A percentile compares a stretch with the other conserved stretches of the same genome.
These are phyloP conservation scores for Barnettozyma wickerhamii DNA, from an alignment of 805 yeast genomes.

Conservation along the genomic window DNA sequence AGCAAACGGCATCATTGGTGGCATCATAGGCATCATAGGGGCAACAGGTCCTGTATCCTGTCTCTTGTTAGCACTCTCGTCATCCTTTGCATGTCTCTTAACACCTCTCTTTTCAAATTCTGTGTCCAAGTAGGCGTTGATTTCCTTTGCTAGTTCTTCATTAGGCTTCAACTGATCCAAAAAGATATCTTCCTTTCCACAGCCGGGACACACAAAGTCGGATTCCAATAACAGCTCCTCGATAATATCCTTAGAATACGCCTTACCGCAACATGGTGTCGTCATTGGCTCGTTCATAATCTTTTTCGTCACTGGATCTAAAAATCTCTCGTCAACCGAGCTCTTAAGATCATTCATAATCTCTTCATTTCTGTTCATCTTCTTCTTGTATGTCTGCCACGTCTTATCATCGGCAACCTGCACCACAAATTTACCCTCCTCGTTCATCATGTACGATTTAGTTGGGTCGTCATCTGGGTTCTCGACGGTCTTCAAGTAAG, in stretches of 20 bases:
- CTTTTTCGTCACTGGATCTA: constrained; percentile 67
- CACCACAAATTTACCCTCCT: constrained; percentile 91
- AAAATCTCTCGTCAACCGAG: constrained; percentile 48
- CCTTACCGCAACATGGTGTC: constrained; percentile 74
- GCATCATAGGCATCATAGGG: constrained; percentile 17
- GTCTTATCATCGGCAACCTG: constrained; percentile 93
- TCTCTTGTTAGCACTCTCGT: constrained; percentile 13
- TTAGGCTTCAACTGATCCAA: constrained; percentile 69
- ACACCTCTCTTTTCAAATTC: constrained; percentile 30
- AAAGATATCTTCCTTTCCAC: constrained; percentile 67
- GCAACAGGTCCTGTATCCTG: constrained; percentile 7
- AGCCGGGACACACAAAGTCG: constrained; percentile 89
- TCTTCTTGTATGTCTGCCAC: constrained; percentile 83
- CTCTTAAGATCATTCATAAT: constrained; percentile 26
- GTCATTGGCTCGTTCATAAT: constrained; percentile 67
- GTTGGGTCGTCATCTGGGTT: constrained; percentile 67
- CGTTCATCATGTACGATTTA: constrained; percentile 76
- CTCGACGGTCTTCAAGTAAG: constrained; percentile 81
- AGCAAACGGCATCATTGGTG: constrained; percentile 16
- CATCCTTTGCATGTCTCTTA: constrained; percentile 20
- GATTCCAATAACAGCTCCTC: constrained; percentile 67
- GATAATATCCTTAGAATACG: constrained; percentile 56
- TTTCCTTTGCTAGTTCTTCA: constrained; percentile 49
- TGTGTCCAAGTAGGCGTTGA: constrained; percentile 45
- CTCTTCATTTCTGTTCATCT: constrained; percentile 27